Conservation (phyloP, 352 stramenopile species). For the Phytophthora chlamydospora region DNA sequence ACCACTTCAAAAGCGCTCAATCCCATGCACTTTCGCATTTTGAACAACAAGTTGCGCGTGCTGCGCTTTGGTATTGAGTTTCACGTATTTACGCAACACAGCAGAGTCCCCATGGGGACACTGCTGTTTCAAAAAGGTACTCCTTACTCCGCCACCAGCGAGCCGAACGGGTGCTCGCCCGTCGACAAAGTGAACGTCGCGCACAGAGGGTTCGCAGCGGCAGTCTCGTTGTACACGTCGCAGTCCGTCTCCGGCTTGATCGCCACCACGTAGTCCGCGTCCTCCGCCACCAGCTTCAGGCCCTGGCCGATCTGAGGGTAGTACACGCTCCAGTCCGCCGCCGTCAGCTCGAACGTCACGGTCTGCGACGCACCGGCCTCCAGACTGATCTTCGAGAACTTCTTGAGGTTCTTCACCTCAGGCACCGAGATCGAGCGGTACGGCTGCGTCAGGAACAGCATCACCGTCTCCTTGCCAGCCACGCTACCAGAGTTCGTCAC, state of each 20-base stretch:
- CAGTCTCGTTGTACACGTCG: slow-evolving; percentile 40
- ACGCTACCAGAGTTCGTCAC: slow-evolving; percentile 40
- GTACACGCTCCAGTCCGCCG: slow-evolving; percentile 48
- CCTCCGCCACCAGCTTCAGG: slow-evolving; percentile 40
- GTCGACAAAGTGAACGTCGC: slow-evolving; percentile 34
- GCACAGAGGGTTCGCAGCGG: slow-evolving; percentile 23
- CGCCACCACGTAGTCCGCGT: slow-evolving; percentile 50
- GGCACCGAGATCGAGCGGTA: slow-evolving; percentile 35
- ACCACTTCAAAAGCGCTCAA: too few relatives aligned
- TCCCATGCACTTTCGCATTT: too few relatives aligned
- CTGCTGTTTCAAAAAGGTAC: too few relatives aligned
- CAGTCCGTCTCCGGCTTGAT: slow-evolving; percentile 53
- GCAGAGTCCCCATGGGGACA: too few relatives aligned
- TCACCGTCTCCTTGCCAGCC: slow-evolving; percentile 49
- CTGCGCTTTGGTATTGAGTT: too few relatives aligned
- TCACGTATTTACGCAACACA: too few relatives aligned
- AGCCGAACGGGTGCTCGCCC: slow-evolving; percentile 30
- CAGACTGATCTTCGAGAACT: slow-evolving; percentile 45
- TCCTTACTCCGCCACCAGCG: slow-evolving; percentile 20
- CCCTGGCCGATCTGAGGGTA: slow-evolving; percentile 55
- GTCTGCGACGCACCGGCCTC: slow-evolving; percentile 21
- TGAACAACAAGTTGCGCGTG: too few relatives aligned
- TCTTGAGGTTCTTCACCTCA: slow-evolving; percentile 46
- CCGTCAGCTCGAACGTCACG: slow-evolving; percentile 38
- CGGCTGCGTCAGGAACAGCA: slow-evolving; percentile 43